phyloP scores from a whole-genome alignment of 2,329 filamentous ascomycete genomes.

The Neopestalotiopsis sp. region DNA sequence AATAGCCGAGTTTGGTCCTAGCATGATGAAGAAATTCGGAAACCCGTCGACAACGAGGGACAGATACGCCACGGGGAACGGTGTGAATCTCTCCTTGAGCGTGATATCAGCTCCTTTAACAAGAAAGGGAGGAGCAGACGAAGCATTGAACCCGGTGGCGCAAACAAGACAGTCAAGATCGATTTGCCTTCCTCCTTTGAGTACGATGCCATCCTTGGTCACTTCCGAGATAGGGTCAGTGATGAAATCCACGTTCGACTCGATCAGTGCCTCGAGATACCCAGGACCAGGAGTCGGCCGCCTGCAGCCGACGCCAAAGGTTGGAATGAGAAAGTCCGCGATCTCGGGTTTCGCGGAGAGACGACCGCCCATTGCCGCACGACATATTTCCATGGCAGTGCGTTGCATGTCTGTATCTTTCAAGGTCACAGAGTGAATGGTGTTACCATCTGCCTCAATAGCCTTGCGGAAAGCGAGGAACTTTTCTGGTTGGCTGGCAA shows the following conservation, averaged over 20 bases:
- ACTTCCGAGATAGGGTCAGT: conserved; percentile 40
- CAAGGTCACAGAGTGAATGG: conserved; percentile 47
- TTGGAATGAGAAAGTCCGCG: conserved; percentile 47
- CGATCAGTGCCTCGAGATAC: conserved; percentile 50
- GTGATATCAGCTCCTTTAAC: conserved; percentile 44
- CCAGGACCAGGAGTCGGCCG: conserved; percentile 51
- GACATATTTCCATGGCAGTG: conserved; percentile 36
- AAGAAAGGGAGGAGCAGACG: conserved; percentile 46
- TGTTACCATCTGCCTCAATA: conserved; percentile 49
- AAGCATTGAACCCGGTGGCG: conserved; percentile 53
- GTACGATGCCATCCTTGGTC: conserved; percentile 41
- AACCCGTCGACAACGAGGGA: conserved; percentile 52
- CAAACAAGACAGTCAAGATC: conserved; percentile 52
- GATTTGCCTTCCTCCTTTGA: conserved; percentile 33
- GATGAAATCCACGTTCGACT: conserved; percentile 47
- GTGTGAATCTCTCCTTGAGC: conserved; percentile 45
- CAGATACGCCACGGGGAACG: conserved; percentile 49
- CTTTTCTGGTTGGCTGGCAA: conserved; percentile 42
- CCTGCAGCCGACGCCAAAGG: conserved; percentile 50
- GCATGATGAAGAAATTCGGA: conserved; percentile 55
- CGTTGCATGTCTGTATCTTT: conserved; percentile 43
- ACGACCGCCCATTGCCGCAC: conserved; percentile 44
- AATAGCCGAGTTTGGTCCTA: conserved; percentile 54
- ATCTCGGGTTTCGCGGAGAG: conserved; percentile 50
- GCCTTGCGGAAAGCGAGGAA: conserved; percentile 49